phyloP scores from a whole-genome alignment of 2,329 filamentous ascomycete genomes.

The Monilinia vaccinii-corymbosi region DNA sequence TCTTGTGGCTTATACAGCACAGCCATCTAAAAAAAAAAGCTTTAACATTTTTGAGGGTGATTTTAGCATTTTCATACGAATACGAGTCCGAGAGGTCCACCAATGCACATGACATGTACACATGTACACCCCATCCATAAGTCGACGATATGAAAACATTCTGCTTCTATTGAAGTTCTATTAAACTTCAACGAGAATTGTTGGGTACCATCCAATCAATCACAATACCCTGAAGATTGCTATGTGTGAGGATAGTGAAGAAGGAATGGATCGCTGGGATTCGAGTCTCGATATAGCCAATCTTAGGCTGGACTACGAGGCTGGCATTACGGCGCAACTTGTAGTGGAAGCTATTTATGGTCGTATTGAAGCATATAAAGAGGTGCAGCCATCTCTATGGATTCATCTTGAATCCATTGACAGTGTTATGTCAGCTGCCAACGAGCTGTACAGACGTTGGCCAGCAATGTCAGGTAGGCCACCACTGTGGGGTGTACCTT shows the following conservation, averaged over 20 bases:
- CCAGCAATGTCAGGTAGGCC: constrained; percentile 34
- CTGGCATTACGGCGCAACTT: constrained; percentile 21
- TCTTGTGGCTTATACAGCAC: no score
- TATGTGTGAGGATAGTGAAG: constrained; percentile 18
- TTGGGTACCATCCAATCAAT: no score
- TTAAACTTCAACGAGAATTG: no score
- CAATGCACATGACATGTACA: no score
- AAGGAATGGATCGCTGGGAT: constrained; percentile 21
- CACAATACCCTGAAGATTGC: no score
- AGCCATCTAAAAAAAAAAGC: no score
- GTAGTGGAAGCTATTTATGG: constrained; percentile 25
- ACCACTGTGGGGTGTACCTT: constrained; percentile 41
- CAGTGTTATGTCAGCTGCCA: constrained; percentile 34
- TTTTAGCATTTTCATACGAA: no score
- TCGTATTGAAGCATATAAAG: constrained; percentile 34
- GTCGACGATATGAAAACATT: no score
- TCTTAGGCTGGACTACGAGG: constrained; percentile 22
- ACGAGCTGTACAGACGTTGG: constrained; percentile 34
- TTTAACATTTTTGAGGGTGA: no score
- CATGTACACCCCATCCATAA: no score
- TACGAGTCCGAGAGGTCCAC: no score
- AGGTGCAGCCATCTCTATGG: constrained; percentile 41
- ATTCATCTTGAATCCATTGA: constrained; percentile 37
- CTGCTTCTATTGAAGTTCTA: no score
- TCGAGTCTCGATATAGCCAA: constrained; percentile 23